Evolutionary conservation across 2,329 filamentous ascomycete species (phyloP).

Genomic region (Myotisia sp.): DNA sequence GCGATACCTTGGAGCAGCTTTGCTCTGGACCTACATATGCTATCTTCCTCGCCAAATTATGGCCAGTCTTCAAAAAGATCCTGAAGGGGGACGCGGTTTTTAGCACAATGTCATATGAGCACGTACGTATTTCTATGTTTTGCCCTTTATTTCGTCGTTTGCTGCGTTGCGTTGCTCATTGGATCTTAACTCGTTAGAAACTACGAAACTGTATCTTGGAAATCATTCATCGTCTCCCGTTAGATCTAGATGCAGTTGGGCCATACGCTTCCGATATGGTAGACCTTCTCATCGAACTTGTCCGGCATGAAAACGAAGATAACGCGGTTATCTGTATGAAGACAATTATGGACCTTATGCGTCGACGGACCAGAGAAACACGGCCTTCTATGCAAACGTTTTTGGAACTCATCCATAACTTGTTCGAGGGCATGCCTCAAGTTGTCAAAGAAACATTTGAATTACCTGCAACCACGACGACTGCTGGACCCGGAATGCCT

Average conservation of each 20-base stretch:
- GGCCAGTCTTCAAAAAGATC: conserved; percentile 79
- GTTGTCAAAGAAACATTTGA: conserved; percentile 95
- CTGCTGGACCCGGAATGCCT: conserved; percentile 37
- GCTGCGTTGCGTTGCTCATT: no score
- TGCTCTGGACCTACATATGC: conserved; percentile 69
- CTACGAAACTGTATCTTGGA: conserved; percentile 87
- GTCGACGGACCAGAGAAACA: conserved; percentile 76
- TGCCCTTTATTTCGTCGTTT: conserved; percentile 4
- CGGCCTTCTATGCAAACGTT: conserved; percentile 76
- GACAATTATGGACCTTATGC: conserved; percentile 91
- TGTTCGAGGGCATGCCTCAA: conserved; percentile 88
- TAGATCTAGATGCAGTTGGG: conserved; percentile 66
- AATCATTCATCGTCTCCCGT: conserved; percentile 76
- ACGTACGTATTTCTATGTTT: conserved; percentile 51
- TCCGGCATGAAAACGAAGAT: conserved; percentile 89
- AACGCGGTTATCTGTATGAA: conserved; percentile 98
- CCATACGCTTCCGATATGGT: conserved; percentile 79
- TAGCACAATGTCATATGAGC: conserved; percentile 75
- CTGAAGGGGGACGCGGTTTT: conserved; percentile 79
- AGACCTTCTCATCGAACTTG: conserved; percentile 75
- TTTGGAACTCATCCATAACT: conserved; percentile 78
- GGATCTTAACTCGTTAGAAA: conserved; percentile 41
- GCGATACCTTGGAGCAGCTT: conserved; percentile 72
- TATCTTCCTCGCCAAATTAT: conserved; percentile 69
- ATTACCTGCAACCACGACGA: conserved; percentile 41